Evolutionary conservation across 1,284 basidiomycete species (phyloP).

Genomic region (Hymenochaete sp.): DNA sequence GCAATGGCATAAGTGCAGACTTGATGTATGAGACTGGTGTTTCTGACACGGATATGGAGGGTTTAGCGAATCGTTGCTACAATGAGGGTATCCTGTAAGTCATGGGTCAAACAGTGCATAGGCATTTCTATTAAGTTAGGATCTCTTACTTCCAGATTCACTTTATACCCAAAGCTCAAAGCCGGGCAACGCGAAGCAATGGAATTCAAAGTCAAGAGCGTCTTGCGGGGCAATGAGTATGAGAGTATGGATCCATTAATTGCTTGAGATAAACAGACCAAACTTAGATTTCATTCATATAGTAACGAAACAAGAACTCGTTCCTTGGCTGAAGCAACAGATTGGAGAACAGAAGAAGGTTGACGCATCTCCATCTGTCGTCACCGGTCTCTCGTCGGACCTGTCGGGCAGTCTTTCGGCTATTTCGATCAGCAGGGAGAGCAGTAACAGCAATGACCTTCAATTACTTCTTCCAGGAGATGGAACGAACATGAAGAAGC

Average conservation of each 20-base stretch:
- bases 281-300: neutral
- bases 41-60: constrained; percentile 51
- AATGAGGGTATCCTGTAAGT: constrained; percentile 72
- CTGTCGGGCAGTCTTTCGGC: constrained; percentile 20
- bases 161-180: constrained; percentile 58
- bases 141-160: constrained; percentile 40
- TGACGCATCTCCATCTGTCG: constrained; percentile 24
- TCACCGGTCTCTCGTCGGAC: constrained; percentile 29
- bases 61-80: constrained; percentile 55
- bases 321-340: constrained; percentile 22
- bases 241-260: constrained; percentile 41
- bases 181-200: constrained; percentile 48
- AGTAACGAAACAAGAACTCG: constrained; percentile 33
- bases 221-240: constrained; percentile 64
- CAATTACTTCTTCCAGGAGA: constrained; percentile 60
- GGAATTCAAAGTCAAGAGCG: constrained; percentile 75
- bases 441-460: constrained; percentile 36
- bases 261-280: neutral
- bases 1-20: constrained; percentile 76
- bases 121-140: neutral
- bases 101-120: neutral
- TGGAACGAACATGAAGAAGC: constrained; percentile 46
- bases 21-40: constrained; percentile 76
- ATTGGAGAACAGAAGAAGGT: constrained; percentile 24
- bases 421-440: constrained; percentile 37